These are phyloP conservation scores for Cornus kousa DNA, from an alignment of 148 eudicot genomes.

Conservation along the genomic window DNA sequence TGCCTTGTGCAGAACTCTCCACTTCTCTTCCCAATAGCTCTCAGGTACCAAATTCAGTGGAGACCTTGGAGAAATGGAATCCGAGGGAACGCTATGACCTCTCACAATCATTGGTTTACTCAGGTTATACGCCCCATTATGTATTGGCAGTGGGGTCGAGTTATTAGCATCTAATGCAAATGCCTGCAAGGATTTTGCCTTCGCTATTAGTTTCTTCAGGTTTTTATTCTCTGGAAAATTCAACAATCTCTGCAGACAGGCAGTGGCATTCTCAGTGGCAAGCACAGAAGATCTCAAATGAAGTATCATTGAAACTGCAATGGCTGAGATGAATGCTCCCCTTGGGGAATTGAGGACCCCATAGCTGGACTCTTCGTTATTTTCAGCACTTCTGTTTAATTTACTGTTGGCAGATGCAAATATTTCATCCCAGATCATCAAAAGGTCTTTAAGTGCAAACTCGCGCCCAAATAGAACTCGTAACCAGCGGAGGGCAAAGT, in stretches of 20 bases:
- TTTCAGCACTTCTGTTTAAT: constrained; percentile 26
- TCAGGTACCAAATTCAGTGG: constrained; percentile 61
- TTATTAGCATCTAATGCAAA: constrained; percentile 66
- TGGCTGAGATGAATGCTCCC: constrained; percentile 82
- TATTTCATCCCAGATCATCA: constrained; percentile 86
- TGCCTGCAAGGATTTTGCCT: constrained; percentile 68
- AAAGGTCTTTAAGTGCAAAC: constrained; percentile 67
- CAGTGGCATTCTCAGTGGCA: constrained; percentile 84
- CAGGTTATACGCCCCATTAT: constrained; percentile 28
- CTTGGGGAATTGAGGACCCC: constrained; percentile 65
- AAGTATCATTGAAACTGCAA: constrained; percentile 96
- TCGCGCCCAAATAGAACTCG: constrained; percentile 95
- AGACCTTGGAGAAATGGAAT: constrained; percentile 46
- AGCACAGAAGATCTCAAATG: constrained; percentile 77
- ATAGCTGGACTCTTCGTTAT: constrained; percentile 39
- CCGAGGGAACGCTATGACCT: constrained; percentile 59
- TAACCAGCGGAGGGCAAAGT: constrained; percentile 94
- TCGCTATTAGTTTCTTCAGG: constrained; percentile 57
- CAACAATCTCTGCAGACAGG: constrained; percentile 89
- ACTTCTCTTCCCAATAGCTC: constrained; percentile 97
- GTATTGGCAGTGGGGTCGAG: constrained; percentile 31
- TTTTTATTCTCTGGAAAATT: constrained; percentile 70
- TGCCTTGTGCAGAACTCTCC: constrained; percentile 82
- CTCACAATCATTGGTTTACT: constrained; percentile 39
- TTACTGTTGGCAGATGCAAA: constrained; percentile 64